Evolutionary conservation across 2,329 filamentous ascomycete species (phyloP).

Genomic region (Penicillium frequentans): DNA sequence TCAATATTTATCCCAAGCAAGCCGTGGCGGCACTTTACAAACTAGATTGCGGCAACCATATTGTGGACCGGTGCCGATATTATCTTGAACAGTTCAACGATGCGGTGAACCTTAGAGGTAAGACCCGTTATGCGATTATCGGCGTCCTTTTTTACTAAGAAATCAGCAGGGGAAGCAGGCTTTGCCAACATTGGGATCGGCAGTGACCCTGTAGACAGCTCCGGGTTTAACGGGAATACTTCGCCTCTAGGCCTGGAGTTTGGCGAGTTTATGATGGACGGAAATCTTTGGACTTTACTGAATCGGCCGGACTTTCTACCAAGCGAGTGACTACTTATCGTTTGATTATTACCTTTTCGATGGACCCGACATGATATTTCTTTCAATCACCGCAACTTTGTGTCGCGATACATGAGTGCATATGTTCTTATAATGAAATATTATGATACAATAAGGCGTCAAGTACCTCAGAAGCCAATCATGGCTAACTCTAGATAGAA

Average conservation of each 20-base stretch:
- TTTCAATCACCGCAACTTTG: too few relatives aligned
- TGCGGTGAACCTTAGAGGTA: neutral
- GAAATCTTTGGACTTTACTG: neutral
- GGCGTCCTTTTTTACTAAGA: neutral
- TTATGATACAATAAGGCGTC: neutral
- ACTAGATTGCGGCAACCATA: neutral
- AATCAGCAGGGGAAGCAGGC: neutral
- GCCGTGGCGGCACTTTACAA: neutral
- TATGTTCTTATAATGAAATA: neutral
- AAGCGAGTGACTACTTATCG: neutral
- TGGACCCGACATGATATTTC: too few relatives aligned
- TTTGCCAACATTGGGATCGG: neutral
- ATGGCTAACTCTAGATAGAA: too few relatives aligned
- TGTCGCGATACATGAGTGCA: too few relatives aligned
- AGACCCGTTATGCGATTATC: neutral
- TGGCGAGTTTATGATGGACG: neutral
- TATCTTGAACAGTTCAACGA: neutral
- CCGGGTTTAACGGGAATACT: neutral
- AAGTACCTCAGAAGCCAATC: too few relatives aligned
- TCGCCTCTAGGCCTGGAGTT: neutral
- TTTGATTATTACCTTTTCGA: too few relatives aligned
- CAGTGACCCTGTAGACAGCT: neutral
- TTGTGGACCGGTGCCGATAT: neutral
- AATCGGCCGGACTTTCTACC: neutral
- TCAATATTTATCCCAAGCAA: neutral